Evolutionary conservation across 169 alveolate genomes (phyloP), one percentile per base, ranked within the genome.

Genomic region (Cryptosporidium viatorum): DNA sequence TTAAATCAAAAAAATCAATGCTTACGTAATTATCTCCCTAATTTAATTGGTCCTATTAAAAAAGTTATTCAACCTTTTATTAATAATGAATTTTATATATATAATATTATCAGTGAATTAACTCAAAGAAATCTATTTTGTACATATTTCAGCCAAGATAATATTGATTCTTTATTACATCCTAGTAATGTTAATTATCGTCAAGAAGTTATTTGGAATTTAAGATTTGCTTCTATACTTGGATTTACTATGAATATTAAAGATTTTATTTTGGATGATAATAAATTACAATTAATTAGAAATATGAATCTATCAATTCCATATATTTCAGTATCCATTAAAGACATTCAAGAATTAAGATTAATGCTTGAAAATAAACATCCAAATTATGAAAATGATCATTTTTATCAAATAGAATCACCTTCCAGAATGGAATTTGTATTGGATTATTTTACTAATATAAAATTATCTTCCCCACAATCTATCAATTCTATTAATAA

Each of bases 81-180:
- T 18, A 55, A 62, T n/a, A 59, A 80, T 62, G 89, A 80, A 41
- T 65, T 80, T 45, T 65, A 45, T 37, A 52, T 80, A 29, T 80
- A 80, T 50, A 59, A 80, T 59, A 59, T 80, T 12, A 45, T 80
- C 1, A 18, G 45, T 6, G 89, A 80, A n/a, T 51, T 80, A 23
- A 59, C 68, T 1, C 89, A 80, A 65, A 80, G 89, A 65, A 80
- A 80, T 80, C 23, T 80, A 18, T 80, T 80, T 48, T 80, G 89
- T 33, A 80, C 89, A 26, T 80, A 62, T 31, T 80, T 59, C 26
- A 80, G 68, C 26, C 67, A 39, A 10, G 74, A 80, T 16, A 80
- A 80, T 45, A 45, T 80, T 21, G 89, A 80, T n/a, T 80, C 89
- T 23, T 62, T 80, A 33, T 80, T 80, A 43, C 89, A 80, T 65